Conservation (phyloP, 345 rosid genomes). For the Luvunga scandens region DNA sequence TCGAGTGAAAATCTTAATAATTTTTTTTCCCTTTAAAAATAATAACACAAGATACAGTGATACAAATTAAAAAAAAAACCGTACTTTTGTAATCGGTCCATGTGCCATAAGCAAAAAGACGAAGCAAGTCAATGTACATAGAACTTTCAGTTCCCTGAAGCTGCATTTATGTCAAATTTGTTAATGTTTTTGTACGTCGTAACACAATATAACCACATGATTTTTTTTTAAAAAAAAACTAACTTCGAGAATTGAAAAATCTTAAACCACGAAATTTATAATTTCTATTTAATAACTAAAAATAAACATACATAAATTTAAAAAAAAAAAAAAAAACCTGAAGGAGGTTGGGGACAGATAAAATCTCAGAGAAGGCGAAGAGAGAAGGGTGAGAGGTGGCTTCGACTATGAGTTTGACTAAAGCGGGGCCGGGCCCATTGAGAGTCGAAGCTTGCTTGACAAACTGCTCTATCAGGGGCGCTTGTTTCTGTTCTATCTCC, state of each 20-base stretch:
- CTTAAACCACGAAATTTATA: background rate
- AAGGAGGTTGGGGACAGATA: slow-evolving; percentile 49
- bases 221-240: background rate
- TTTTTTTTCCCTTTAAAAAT: background rate
- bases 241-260: background rate
- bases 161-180: slow-evolving; percentile 39
- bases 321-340: slow-evolving; percentile 31
- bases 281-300: background rate
- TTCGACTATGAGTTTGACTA: slow-evolving; percentile 40
- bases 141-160: slow-evolving; percentile 74
- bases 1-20: too few relatives aligned
- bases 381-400: slow-evolving; percentile 87
- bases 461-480: slow-evolving; percentile 30
- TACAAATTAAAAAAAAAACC: background rate
- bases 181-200: background rate
- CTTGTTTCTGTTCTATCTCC: slow-evolving; percentile 48
- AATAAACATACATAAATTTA: background rate
- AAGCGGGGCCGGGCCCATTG: slow-evolving; percentile 6
- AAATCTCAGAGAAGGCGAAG: slow-evolving; percentile 94
- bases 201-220: background rate
- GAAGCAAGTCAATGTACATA: slow-evolving; percentile 49
- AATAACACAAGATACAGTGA: background rate
- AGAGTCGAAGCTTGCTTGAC: slow-evolving; percentile 34
- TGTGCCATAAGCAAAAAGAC: slow-evolving; percentile 81
- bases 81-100: slow-evolving; percentile 93